Evolutionary conservation across 2,329 filamentous ascomycete species (phyloP), one percentile per base, ranked within the genome.

Genomic region (Calonectria fujianensis): DNA sequence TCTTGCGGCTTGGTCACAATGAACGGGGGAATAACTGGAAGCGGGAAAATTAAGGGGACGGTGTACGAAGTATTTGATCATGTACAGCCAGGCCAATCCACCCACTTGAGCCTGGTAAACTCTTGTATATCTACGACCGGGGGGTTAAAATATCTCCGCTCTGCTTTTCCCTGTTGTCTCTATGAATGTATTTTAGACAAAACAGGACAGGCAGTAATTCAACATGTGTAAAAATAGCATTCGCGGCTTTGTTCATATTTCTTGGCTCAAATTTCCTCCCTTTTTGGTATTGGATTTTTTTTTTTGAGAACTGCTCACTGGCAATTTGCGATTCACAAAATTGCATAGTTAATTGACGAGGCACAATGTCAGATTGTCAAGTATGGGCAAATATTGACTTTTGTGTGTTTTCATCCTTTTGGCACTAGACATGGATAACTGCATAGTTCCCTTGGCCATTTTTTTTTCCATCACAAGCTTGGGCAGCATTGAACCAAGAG

Each of bases 141-240:
- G 76, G 80, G 80, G 77, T 78, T 82, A 80, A 81, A 82, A 83
- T 79, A 86, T 85, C 84, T 86, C 85, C 85, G 81, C 85, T 87
- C 82, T 84, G 82, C 81, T 86, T 87, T 84, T 83, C 81, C 81
- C 80, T 78, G 71, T 76, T 85, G 83, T 86, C 83, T 84, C 83
- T 78, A 82, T 79, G 79, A 78, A 82, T 84, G 83, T 83, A 85
- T 81, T 82, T 78, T 81, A 81, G 77, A 79, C 79, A 76, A 80
- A 73, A 76, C 75, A 77, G 79, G 75, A 74, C 79, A 79, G 76
- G 79, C 79, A 83, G 82, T 80, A 80, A 82, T 82, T 41, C 78
- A 76, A 82, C 75, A 78, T 64, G 78, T 79, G 78, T 82, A 80
- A 79, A 80, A 81, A 65, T 79, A 79, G 61, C 39, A 74, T 20